Base-by-base conservation (phyloP, 2,329 filamentous ascomycete genomes). In the Talaromyces sp. region DNA sequence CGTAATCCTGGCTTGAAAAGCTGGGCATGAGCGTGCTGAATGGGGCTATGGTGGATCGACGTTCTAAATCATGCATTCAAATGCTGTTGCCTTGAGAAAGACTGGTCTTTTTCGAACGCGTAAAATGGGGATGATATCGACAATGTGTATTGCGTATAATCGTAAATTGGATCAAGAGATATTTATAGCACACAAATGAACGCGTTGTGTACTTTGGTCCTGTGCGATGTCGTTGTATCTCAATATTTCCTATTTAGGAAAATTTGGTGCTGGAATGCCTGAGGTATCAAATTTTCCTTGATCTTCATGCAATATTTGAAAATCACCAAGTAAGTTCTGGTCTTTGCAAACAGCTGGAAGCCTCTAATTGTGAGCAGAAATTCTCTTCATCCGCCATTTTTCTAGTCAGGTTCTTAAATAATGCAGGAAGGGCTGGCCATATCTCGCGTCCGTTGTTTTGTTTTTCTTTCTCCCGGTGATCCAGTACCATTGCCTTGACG, bases 401-500 rank as follows among this genome's bases (percentile, higher is more conserved):
- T 7, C 37, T 47, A 7, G 59, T 66, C 47, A 62, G 63, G 6
- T 3, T 47, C 16, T 64, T 60, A 11, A 75, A 74, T n/a, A 78
- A 62, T 3, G 47, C 69, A 65, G 77, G 76, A 41, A 72, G 69
- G 2, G 84, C 83, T 0, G 84, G 84, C 83, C 83, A 86, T 62
- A 86, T 82, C 72, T 85, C 80, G 47, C 74, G 69, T 14, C 79
- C 78, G 0, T 72, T 76, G 10, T 75, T 75, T 65, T 80, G 75
- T 70, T 87, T 84, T 31, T 75, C 75, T 66, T 79, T 72, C 41
- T 69, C 62, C 62, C 79, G 76, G 69, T 86, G 83, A 39, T 77
- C 75, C 59, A 76, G 76, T 56, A 87, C 74, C 14, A 81, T 67
- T 48, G 84, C 80, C 5, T 83, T 81, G 37, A 85, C 80, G 5